These are phyloP conservation scores for Eleusine coracana DNA, from an alignment of 176 grass and related monocot species.

Conservation along the genomic window DNA sequence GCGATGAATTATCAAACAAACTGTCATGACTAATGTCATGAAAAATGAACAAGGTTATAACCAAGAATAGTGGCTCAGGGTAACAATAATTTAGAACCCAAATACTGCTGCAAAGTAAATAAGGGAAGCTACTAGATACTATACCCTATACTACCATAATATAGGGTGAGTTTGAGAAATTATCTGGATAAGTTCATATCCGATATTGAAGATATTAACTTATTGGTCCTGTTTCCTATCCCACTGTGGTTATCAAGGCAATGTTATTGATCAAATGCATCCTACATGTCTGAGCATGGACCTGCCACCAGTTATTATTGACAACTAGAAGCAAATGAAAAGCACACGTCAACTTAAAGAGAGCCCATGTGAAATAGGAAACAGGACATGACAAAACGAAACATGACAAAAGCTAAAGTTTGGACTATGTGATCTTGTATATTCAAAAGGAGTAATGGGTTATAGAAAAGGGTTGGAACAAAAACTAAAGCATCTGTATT, in stretches of 20 bases:
- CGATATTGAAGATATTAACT: neutral
- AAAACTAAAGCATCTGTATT: neutral
- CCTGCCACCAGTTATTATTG: slow-evolving; percentile 6
- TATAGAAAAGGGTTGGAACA: neutral
- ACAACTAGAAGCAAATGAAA: neutral
- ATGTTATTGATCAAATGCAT: neutral
- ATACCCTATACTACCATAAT: neutral
- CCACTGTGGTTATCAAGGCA: neutral
- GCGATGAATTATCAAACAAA: slow-evolving; percentile 20
- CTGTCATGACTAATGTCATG: slow-evolving; percentile 10
- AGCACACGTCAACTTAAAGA: neutral
- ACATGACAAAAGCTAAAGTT: neutral
- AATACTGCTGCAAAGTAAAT: neutral
- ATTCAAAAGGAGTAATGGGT: neutral
- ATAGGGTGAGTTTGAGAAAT: neutral
- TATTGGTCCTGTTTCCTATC: neutral
- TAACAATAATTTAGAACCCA: neutral
- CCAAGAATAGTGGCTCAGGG: neutral
- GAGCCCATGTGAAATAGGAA: neutral
- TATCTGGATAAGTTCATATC: neutral
- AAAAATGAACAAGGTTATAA: neutral
- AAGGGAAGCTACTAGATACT: neutral
- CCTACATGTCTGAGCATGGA: neutral
- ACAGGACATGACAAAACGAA: neutral
- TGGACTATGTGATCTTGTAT: neutral